Conservation (phyloP, 176 grass and related monocot species). For the Phragmites australis region DNA sequence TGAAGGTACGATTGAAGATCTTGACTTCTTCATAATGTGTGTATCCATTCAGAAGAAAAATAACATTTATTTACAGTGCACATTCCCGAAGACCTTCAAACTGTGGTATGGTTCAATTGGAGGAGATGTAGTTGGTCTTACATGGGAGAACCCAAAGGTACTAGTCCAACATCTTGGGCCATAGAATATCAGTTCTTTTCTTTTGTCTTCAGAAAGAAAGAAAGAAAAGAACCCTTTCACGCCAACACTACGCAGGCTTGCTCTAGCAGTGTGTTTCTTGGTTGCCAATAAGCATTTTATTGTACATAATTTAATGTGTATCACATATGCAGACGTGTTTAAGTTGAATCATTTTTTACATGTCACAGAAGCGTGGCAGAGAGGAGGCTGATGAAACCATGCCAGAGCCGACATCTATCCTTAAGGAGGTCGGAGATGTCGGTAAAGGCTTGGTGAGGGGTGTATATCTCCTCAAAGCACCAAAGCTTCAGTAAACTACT, state of each 20-base stretch:
- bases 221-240: not conserved
- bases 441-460: constrained; percentile 90
- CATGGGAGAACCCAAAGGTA: constrained; percentile 90
- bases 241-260: not conserved
- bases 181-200: not conserved
- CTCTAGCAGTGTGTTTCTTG: not conserved
- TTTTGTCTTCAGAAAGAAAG: constrained; percentile 25
- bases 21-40: constrained; percentile 9
- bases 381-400: constrained; percentile 56
- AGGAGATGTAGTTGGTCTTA: constrained; percentile 86
- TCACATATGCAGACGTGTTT: not conserved
- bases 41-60: constrained; percentile 18
- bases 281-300: constrained; percentile 8
- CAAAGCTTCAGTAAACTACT: constrained; percentile 42
- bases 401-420: constrained; percentile 47
- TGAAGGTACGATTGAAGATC: constrained; percentile 58
- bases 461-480: constrained; percentile 80
- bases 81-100: constrained; percentile 69
- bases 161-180: not conserved
- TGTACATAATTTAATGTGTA: not conserved
- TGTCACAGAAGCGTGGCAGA: constrained; percentile 70
- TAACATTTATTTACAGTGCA: constrained; percentile 48
- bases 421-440: constrained; percentile 74
- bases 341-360: constrained; percentile 27
- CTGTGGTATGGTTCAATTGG: constrained; percentile 88